Conservation (phyloP, 2,329 filamentous ascomycete genomes). For the Sarocladium kiliense region DNA sequence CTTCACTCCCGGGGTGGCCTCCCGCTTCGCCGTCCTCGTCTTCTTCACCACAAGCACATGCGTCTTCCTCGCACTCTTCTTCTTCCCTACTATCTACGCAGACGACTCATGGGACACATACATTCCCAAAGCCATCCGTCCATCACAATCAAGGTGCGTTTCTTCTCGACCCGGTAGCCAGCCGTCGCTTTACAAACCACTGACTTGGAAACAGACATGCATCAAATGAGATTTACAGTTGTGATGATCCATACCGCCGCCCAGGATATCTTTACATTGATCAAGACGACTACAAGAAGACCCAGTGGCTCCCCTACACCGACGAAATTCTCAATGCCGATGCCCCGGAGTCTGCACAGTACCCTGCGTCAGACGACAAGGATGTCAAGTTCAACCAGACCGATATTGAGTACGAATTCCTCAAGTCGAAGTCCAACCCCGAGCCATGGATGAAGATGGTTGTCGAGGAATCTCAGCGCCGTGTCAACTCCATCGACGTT, state of each 20-base stretch:
- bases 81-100: conserved; percentile 1
- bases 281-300: conserved; percentile 6
- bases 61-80: conserved; percentile 3
- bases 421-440: background rate
- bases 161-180: no score
- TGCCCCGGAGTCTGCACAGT: conserved; percentile 2
- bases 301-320: conserved; percentile 5
- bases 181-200: background rate
- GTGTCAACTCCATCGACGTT: background rate
- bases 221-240: background rate
- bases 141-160: background rate
- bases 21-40: background rate
- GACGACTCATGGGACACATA: background rate
- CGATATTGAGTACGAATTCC: conserved; percentile 2
- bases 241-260: conserved; percentile 6
- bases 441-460: background rate
- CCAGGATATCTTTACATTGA: conserved; percentile 8
- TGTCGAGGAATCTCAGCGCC: background rate
- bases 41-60: background rate
- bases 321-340: conserved; percentile 3
- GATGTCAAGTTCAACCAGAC: conserved; percentile 8
- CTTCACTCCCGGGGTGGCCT: background rate
- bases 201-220: background rate
- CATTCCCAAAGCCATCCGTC: background rate
- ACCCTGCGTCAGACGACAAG: background rate